A percentile compares a stretch with the other conserved stretches of the same genome.
These are phyloP conservation scores for Cyberlindnera suaveolens DNA, from an alignment of 805 yeast genomes.

Conservation along the genomic window DNA sequence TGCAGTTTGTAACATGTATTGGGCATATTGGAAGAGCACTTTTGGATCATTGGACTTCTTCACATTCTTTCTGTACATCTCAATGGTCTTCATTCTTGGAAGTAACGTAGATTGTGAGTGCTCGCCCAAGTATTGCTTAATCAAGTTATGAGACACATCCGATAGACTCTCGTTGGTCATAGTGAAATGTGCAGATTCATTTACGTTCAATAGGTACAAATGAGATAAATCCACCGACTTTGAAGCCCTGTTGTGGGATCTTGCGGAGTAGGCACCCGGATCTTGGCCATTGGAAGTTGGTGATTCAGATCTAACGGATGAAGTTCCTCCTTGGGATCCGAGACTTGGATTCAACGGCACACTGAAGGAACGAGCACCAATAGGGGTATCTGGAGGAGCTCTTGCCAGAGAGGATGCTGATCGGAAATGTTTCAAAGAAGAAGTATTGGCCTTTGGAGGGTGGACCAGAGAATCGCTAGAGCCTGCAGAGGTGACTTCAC, in stretches of 20 bases:
- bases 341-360: slow-evolving; percentile 8
- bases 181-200: slow-evolving; percentile 29
- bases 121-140: slow-evolving; percentile 49
- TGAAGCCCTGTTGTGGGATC: slow-evolving; percentile 22
- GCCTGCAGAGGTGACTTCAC: neutral
- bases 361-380: slow-evolving; percentile 20
- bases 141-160: slow-evolving; percentile 45
- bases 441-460: neutral
- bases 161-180: slow-evolving; percentile 36
- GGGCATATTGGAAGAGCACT: slow-evolving; percentile 86
- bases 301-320: slow-evolving; percentile 9
- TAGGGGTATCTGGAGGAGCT: slow-evolving; percentile 15
- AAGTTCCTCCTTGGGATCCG: slow-evolving; percentile 1
- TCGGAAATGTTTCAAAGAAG: neutral
- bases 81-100: slow-evolving; percentile 79
- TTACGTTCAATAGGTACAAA: slow-evolving; percentile 29
- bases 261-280: neutral
- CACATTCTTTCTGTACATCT: slow-evolving; percentile 80
- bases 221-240: slow-evolving; percentile 38
- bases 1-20: slow-evolving; percentile 83
- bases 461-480: slow-evolving; percentile 3
- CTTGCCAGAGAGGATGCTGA: slow-evolving; percentile 11
- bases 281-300: slow-evolving; percentile 7
- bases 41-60: slow-evolving; percentile 79
- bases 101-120: slow-evolving; percentile 42